A percentile compares a stretch with the other conserved stretches of the same genome.
These are phyloP conservation scores for Pterocarpus macrocarpus DNA, from an alignment of 306 rosid species.

Conservation along the genomic window DNA sequence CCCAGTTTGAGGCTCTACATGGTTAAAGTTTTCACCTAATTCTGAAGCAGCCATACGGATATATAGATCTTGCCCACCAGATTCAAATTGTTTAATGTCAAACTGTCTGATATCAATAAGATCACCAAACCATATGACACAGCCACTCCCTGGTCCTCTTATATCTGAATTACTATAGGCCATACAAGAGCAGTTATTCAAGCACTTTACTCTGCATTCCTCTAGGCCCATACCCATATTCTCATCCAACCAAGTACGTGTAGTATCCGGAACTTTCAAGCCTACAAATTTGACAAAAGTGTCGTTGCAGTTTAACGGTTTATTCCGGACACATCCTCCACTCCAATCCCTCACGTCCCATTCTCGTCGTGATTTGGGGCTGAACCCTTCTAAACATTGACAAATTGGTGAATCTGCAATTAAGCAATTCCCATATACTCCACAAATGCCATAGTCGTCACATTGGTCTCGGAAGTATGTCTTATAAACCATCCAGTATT, in stretches of 20 bases:
- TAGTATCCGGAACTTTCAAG: constrained; percentile 68
- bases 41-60: constrained; percentile 33
- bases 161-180: constrained; percentile 69
- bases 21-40: neutral
- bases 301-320: constrained; percentile 45
- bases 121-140: constrained; percentile 77
- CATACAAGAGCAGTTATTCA: constrained; percentile 68
- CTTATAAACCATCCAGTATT: constrained; percentile 5
- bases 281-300: constrained; percentile 20
- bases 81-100: neutral
- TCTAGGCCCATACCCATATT: constrained; percentile 51
- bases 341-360: neutral
- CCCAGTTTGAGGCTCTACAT: neutral
- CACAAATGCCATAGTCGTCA: constrained; percentile 45
- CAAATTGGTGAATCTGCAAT: constrained; percentile 16
- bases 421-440: constrained; percentile 46
- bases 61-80: constrained; percentile 61
- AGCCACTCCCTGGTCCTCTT: constrained; percentile 68
- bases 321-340: constrained; percentile 54
- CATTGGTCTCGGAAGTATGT: neutral
- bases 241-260: constrained; percentile 54
- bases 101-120: constrained; percentile 57
- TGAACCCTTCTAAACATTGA: constrained; percentile 53
- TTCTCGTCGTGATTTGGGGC: constrained; percentile 33
- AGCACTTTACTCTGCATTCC: constrained; percentile 65